Evolutionary conservation across 345 rosid genomes (phyloP), one percentile per base, ranked within the genome.

Genomic region (Pugionium cornutum): DNA sequence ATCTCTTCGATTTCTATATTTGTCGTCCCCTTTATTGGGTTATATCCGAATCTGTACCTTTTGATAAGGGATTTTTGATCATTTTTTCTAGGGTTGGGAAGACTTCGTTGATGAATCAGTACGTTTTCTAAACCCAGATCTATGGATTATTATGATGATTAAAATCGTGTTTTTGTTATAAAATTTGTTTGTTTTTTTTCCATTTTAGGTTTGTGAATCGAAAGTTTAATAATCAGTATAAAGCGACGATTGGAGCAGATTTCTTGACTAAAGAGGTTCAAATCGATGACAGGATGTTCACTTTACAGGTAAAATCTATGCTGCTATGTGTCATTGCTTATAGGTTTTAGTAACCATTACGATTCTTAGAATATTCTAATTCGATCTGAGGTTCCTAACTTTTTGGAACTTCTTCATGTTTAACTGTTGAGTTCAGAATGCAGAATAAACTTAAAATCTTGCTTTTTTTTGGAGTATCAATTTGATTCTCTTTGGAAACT

Each of bases 41-140:
- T 18, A 18, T 18, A 18, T 6, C 8, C 4, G 7, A 25, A 47
- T 46, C 9, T 46, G 25, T 30, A 25, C 7, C 7, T 4, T 25
- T 46, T 45, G 18, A 18, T 18, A 18, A 18, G 18, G 18, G 18
- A 18, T 18, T 2, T 45, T 6, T 36, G 40, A 36, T 36, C 6
- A 36, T 45, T n/a, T n/a, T n/a, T 0, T n/a, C 40, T 7, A 36
- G 40, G 5, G 97, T 91, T 32, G 92, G 96, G 41, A 91, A 86
- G 78, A 91, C 96, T 49, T 91, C 97, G 50, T 76, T 86, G 67
- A 91, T 91, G 96, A 91, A 91, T 78, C 96, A 84, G 97, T 91
- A 86, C 3, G 78, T 39, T 68, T 77, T 64, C 69, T 0, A n/a
- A 44, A 4, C 40, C 40, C 40, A 36, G 40, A 36, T 36, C 40